phyloP scores from a whole-genome alignment of 208 protist genomes.

The Perkinsela sp. region DNA sequence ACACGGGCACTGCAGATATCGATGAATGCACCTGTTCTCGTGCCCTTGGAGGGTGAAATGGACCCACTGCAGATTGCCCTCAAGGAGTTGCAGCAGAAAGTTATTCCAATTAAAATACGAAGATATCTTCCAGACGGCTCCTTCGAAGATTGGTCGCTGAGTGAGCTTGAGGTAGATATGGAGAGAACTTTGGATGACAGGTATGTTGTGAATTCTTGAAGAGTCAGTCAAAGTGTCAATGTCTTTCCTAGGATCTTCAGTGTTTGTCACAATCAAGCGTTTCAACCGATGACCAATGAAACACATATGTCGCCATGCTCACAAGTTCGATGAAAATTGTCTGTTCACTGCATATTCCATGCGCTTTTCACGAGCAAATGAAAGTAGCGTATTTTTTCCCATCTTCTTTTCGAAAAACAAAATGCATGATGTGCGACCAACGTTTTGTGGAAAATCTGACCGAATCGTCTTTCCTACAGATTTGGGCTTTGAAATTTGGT shows the following conservation, averaged over 20 bases:
- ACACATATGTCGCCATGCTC: too few relatives aligned
- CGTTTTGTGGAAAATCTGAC: background rate
- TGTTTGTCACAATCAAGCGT: too few relatives aligned
- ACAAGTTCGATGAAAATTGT: too few relatives aligned
- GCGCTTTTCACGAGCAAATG: too few relatives aligned
- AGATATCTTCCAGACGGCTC: conserved; percentile 73
- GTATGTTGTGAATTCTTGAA: conserved; percentile 12
- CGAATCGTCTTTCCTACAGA: background rate
- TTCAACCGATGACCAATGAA: too few relatives aligned
- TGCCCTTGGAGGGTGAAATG: conserved; percentile 81
- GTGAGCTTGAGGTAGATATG: conserved; percentile 52
- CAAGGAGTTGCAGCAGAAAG: conserved; percentile 79
- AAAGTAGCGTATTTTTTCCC: too few relatives aligned
- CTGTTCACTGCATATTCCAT: too few relatives aligned
- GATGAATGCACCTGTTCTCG: conserved; percentile 89
- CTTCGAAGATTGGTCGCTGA: conserved; percentile 67
- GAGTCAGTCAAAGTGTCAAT: too few relatives aligned
- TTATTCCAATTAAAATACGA: conserved; percentile 92
- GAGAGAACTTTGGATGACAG: conserved; percentile 41
- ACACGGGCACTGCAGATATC: conserved; percentile 91
- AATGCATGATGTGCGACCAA: background rate
- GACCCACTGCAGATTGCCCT: conserved; percentile 90
- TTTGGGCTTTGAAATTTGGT: background rate
- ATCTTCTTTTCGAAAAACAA: too few relatives aligned
- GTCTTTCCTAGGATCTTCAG: too few relatives aligned